Percentiles rank a stretch among this genome's conserved stretches.
Conservation (phyloP, 1,284 basidiomycete genomes). For the Cutaneotrichosporon arboriforme region DNA sequence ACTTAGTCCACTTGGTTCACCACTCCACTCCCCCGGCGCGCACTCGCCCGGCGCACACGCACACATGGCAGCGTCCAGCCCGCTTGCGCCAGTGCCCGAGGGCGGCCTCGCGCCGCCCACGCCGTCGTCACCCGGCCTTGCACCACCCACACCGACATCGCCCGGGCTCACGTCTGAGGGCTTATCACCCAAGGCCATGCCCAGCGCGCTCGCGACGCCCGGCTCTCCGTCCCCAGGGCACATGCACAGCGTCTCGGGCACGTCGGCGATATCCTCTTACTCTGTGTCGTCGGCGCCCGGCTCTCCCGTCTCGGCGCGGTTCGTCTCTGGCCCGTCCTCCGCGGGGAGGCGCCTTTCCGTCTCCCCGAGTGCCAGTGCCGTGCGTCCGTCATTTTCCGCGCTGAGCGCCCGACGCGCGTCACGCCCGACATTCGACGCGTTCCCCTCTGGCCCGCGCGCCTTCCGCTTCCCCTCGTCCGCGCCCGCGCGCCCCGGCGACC, state of each 20-base stretch:
- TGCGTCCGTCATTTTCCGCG: slow-evolving; percentile 32
- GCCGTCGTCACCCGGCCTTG: background rate
- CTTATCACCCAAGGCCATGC: background rate
- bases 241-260: no score
- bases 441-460: slow-evolving; percentile 7
- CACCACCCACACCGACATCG: background rate
- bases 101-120: background rate
- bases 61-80: no score
- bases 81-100: background rate
- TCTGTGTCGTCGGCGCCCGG: no score
- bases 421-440: slow-evolving; percentile 28
- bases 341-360: background rate
- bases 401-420: slow-evolving; percentile 31
- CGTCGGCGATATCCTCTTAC: no score
- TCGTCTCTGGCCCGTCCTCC: background rate
- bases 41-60: background rate
- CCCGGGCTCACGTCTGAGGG: background rate
- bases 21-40: background rate
- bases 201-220: no score
- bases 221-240: no score
- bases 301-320: background rate
- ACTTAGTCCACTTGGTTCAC: background rate
- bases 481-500: slow-evolving; percentile 15
- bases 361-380: background rate
- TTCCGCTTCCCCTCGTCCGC: slow-evolving; percentile 34